These are phyloP conservation scores for Fusarium haematococcum DNA, from an alignment of 2,329 filamentous ascomycete species.

Conservation along the genomic window DNA sequence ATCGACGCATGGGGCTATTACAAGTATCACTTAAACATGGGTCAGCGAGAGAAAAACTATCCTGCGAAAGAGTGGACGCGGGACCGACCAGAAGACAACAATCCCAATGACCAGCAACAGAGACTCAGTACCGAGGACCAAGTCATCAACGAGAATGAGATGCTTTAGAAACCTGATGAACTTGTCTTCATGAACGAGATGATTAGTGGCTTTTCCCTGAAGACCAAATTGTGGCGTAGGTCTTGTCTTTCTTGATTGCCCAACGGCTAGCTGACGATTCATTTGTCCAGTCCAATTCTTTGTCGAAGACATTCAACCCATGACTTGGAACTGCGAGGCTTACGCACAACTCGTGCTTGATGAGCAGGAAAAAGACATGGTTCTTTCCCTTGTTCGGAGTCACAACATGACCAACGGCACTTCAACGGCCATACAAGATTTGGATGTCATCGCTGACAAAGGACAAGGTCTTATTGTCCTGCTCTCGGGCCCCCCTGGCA, in stretches of 20 bases:
- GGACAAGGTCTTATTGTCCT: constrained; percentile 59
- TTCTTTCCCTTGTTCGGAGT: constrained; percentile 61
- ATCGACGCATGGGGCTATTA: constrained; percentile 57
- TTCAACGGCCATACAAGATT: constrained; percentile 44
- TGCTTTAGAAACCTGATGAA: constrained; percentile 53
- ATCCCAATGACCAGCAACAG: constrained; percentile 27
- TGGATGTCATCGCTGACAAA: constrained; percentile 56
- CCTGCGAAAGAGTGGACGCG: background rate
- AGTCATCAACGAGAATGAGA: constrained; percentile 52
- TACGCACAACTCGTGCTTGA: constrained; percentile 61
- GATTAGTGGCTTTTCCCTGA: constrained; percentile 58
- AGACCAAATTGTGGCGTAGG: constrained; percentile 60
- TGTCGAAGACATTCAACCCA: constrained; percentile 55
- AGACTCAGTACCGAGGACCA: constrained; percentile 51
- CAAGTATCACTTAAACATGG: constrained; percentile 53
- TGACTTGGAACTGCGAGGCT: constrained; percentile 59
- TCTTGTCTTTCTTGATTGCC: background rate
- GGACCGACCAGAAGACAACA: constrained; percentile 5
- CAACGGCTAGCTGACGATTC: constrained; percentile 8
- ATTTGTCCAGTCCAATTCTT: constrained; percentile 48
- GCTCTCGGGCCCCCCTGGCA: constrained; percentile 59
- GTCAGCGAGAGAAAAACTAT: constrained; percentile 49
- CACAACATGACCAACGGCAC: constrained; percentile 45
- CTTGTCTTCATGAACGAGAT: constrained; percentile 57
- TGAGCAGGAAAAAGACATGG: constrained; percentile 59